Evolutionary conservation across 164 flowering plant genomes (phyloP).

Genomic region (Berberis thunbergii): DNA sequence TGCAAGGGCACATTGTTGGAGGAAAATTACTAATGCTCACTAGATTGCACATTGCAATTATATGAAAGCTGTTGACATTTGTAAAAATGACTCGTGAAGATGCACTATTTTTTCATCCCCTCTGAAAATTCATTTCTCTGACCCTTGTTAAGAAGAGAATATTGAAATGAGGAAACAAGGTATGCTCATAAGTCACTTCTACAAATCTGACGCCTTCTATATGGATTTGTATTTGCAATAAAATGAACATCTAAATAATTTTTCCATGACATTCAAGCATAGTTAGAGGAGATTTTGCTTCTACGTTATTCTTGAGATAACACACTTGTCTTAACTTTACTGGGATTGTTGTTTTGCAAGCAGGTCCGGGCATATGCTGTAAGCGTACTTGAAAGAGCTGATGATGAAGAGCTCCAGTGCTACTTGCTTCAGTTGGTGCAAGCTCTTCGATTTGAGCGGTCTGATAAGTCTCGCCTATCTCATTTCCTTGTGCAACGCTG

Average conservation of each 20-base stretch:
- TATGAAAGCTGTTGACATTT: neutral
- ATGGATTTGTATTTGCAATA: too few relatives aligned
- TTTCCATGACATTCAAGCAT: too few relatives aligned
- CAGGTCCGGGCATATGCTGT: slow-evolving; percentile 99
- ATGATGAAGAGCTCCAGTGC: slow-evolving; percentile 97
- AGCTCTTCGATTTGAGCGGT: slow-evolving; percentile 97
- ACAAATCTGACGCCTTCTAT: too few relatives aligned
- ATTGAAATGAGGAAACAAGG: too few relatives aligned
- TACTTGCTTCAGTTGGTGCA: slow-evolving; percentile 96
- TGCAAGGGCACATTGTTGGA: neutral
- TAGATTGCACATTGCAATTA: neutral
- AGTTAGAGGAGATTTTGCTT: too few relatives aligned
- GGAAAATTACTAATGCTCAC: neutral
- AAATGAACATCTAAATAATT: too few relatives aligned
- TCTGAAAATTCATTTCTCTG: too few relatives aligned
- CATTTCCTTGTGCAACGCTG: slow-evolving; percentile 93
- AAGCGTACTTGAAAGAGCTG: slow-evolving; percentile 98
- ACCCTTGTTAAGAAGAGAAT: too few relatives aligned
- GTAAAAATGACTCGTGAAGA: neutral
- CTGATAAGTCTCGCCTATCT: slow-evolving; percentile 90
- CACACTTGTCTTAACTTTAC: too few relatives aligned
- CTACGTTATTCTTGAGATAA: too few relatives aligned
- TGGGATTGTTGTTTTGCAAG: neutral
- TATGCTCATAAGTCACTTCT: too few relatives aligned
- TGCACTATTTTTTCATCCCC: too few relatives aligned